Conservation (phyloP, 257 asterid genomes). For the Leonotis leonurus region DNA sequence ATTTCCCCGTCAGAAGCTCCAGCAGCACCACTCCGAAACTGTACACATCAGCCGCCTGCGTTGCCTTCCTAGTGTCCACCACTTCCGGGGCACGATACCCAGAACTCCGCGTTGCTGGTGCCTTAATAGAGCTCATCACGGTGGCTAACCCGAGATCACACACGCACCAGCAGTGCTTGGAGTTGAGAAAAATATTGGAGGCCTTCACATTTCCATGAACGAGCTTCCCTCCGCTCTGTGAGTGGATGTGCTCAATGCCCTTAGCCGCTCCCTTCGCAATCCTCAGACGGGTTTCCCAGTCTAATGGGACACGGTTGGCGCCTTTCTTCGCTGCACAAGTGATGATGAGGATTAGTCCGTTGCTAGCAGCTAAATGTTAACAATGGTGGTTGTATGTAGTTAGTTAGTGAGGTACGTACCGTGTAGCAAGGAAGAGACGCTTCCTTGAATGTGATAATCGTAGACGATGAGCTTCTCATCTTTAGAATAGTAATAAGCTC, state of each 20-base stretch:
- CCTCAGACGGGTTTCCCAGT: constrained; percentile 50
- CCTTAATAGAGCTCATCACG: constrained; percentile 28
- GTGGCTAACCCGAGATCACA: constrained; percentile 55
- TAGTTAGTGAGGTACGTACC: too few relatives aligned
- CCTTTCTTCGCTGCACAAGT: constrained; percentile 40
- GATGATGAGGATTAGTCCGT: neutral
- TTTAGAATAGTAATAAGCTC: constrained; percentile 73
- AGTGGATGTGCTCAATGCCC: constrained; percentile 53
- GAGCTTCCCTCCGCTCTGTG: constrained; percentile 35
- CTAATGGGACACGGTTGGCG: constrained; percentile 32
- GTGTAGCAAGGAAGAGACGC: constrained; percentile 28
- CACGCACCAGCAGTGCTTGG: constrained; percentile 36
- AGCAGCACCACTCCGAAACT: constrained; percentile 60
- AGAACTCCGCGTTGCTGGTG: constrained; percentile 25
- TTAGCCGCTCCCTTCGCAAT: constrained; percentile 37
- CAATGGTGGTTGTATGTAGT: too few relatives aligned
- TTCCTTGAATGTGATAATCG: constrained; percentile 47
- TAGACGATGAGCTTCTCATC: constrained; percentile 78
- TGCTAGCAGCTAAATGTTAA: too few relatives aligned
- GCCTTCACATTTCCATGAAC: constrained; percentile 66
- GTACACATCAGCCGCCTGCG: constrained; percentile 60
- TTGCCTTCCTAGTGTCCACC: constrained; percentile 36
- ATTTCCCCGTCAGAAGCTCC: constrained; percentile 60
- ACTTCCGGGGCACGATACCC: constrained; percentile 65
- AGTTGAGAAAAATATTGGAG: constrained; percentile 52